phyloP scores from a whole-genome alignment of 1,284 basidiomycete genomes.

The Pseudozyma thailandica region DNA sequence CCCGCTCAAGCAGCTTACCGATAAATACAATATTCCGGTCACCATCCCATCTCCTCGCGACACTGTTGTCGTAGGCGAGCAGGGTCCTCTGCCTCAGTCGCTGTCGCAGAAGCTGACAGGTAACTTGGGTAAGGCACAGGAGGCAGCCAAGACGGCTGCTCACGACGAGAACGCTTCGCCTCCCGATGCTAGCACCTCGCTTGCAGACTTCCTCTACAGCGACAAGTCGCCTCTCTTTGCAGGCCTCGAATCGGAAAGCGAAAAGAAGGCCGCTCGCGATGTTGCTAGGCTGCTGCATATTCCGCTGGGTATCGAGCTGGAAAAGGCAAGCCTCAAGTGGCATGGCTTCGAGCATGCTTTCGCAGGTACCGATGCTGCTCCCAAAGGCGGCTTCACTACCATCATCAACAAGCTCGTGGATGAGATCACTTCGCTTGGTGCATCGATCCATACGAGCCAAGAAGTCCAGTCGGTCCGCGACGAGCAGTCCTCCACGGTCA shows the following conservation, averaged over 20 bases:
- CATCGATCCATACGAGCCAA: slow-evolving; percentile 67
- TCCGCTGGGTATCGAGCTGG: slow-evolving; percentile 70
- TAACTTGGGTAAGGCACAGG: slow-evolving; percentile 49
- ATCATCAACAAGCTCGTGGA: slow-evolving; percentile 68
- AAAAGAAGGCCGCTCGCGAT: slow-evolving; percentile 71
- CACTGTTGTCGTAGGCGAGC: slow-evolving; percentile 44
- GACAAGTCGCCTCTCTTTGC: slow-evolving; percentile 59
- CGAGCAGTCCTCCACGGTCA: slow-evolving; percentile 30
- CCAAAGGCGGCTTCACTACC: slow-evolving; percentile 70
- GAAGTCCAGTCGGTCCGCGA: slow-evolving; percentile 40
- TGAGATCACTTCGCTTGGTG: slow-evolving; percentile 67
- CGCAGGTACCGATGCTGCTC: slow-evolving; percentile 71
- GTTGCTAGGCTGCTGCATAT: slow-evolving; percentile 71
- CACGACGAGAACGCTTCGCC: slow-evolving; percentile 49
- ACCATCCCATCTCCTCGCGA: slow-evolving; percentile 41
- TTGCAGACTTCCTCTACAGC: slow-evolving; percentile 68
- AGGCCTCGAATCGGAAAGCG: slow-evolving; percentile 72
- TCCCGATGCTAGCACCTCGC: slow-evolving; percentile 44
- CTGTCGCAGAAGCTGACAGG: slow-evolving; percentile 40
- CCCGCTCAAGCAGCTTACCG: slow-evolving; percentile 69
- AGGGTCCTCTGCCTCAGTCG: slow-evolving; percentile 31
- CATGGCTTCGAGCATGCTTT: slow-evolving; percentile 69
- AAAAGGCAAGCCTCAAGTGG: slow-evolving; percentile 66
- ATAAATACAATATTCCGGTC: slow-evolving; percentile 66
- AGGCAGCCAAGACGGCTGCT: slow-evolving; percentile 30